Conservation (phyloP, 2,329 filamentous ascomycete genomes). For the Aspergillus sp. region DNA sequence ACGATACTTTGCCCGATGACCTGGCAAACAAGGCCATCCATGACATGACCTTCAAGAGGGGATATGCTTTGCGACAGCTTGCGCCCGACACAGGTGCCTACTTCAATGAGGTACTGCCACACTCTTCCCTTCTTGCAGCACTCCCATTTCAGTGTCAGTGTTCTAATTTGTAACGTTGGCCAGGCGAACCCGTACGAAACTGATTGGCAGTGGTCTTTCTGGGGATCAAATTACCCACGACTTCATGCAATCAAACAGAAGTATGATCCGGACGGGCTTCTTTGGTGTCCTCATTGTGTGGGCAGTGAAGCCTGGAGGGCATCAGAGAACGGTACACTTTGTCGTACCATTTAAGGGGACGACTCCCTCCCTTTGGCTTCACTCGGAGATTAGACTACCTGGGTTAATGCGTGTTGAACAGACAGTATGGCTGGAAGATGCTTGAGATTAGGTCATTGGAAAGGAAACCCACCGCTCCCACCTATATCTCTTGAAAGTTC, state of each 20-base stretch:
- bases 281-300: conserved; percentile 25
- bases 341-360: no score
- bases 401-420: no score
- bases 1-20: conserved; percentile 3
- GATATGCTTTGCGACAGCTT: conserved; percentile 21
- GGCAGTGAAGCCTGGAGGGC: conserved; percentile 17
- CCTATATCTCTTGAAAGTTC: no score
- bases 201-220: conserved; percentile 18
- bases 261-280: conserved; percentile 16
- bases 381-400: no score
- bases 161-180: no score
- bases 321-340: no score
- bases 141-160: no score
- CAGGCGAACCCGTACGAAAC: conserved; percentile 17
- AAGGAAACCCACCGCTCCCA: no score
- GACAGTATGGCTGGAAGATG: no score
- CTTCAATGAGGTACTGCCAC: conserved; percentile 25
- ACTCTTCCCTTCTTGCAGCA: no score
- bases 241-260: conserved; percentile 17
- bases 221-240: conserved; percentile 18
- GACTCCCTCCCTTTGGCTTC: no score
- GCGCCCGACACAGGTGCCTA: conserved; percentile 28
- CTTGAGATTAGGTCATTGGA: no score
- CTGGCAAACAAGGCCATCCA: conserved; percentile 7
- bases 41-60: conserved; percentile 15